These are phyloP conservation scores for Nissolia schottii DNA, from an alignment of 306 rosid genomes.

Conservation along the genomic window DNA sequence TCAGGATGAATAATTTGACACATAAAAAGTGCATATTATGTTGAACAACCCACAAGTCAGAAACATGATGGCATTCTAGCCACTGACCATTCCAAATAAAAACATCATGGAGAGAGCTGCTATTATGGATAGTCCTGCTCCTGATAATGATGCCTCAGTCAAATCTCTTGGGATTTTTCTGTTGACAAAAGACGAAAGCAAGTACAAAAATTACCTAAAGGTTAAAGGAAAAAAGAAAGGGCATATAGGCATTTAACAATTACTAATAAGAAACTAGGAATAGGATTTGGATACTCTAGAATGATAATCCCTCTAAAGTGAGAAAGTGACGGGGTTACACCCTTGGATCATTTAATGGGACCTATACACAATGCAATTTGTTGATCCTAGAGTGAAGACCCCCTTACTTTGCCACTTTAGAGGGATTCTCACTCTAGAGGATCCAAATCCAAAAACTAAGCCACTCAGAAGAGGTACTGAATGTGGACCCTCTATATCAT, in stretches of 20 bases:
- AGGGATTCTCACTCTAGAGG: too few species aligned
- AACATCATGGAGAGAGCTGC: conserved; percentile 85
- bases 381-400: too few species aligned
- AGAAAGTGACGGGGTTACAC: too few species aligned
- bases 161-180: conserved; percentile 98
- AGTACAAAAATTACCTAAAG: background rate
- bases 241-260: conserved; percentile 8
- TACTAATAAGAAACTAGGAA: background rate
- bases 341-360: too few species aligned
- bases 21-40: background rate
- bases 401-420: too few species aligned
- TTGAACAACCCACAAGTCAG: background rate
- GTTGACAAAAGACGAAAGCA: conserved; percentile 28
- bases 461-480: background rate
- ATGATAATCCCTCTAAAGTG: too few species aligned
- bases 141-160: conserved; percentile 92
- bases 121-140: conserved; percentile 86
- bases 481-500: background rate
- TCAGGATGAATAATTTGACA: background rate
- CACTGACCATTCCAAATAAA: conserved; percentile 93
- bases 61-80: background rate
- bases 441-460: too few species aligned
- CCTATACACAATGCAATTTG: too few species aligned
- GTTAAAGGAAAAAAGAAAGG: background rate
- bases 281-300: too few species aligned